Evolutionary conservation across 768 basidiomycete genomes (phyloP).

Genomic region (Termitomyces sp.): DNA sequence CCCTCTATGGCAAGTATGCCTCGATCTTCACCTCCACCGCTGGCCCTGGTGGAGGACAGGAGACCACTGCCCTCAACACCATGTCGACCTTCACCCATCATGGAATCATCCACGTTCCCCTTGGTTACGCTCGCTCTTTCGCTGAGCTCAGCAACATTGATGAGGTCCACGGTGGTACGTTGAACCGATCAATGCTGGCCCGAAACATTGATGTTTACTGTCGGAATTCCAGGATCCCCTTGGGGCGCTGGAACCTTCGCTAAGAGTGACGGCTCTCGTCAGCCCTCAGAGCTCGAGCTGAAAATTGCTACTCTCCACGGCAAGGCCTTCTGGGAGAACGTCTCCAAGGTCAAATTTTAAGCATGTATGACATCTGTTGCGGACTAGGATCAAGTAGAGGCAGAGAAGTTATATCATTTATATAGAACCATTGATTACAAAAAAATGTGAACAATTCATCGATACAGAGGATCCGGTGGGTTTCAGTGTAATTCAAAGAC

Average conservation of each 20-base stretch:
- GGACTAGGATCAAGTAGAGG: background rate
- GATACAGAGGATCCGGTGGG: background rate
- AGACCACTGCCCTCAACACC: slow-evolving; percentile 43
- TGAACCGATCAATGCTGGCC: background rate
- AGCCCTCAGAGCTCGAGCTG: slow-evolving; percentile 51
- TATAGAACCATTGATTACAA: background rate
- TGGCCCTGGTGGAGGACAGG: slow-evolving; percentile 79
- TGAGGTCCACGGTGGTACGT: slow-evolving; percentile 59
- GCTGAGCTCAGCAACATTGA: slow-evolving; percentile 29
- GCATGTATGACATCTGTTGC: background rate
- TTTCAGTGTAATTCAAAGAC: background rate
- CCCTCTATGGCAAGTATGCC: slow-evolving; percentile 69
- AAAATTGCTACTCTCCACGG: slow-evolving; percentile 56
- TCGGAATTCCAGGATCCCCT: slow-evolving; percentile 47
- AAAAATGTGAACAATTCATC: background rate
- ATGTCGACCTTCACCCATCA: slow-evolving; percentile 66
- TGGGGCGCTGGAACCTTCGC: slow-evolving; percentile 79
- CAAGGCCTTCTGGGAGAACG: slow-evolving; percentile 43
- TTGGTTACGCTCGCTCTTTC: slow-evolving; percentile 57
- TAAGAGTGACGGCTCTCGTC: slow-evolving; percentile 48
- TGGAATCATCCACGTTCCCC: slow-evolving; percentile 65
- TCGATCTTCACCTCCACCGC: slow-evolving; percentile 71
- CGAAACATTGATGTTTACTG: background rate
- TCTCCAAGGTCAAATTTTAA: slow-evolving; percentile 34
- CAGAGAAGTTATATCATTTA: background rate